Percentiles rank a stretch among this genome's conserved stretches.
Evolutionary conservation across 2,329 filamentous ascomycete species (phyloP).

Genomic region (Lecanicillium sp.): DNA sequence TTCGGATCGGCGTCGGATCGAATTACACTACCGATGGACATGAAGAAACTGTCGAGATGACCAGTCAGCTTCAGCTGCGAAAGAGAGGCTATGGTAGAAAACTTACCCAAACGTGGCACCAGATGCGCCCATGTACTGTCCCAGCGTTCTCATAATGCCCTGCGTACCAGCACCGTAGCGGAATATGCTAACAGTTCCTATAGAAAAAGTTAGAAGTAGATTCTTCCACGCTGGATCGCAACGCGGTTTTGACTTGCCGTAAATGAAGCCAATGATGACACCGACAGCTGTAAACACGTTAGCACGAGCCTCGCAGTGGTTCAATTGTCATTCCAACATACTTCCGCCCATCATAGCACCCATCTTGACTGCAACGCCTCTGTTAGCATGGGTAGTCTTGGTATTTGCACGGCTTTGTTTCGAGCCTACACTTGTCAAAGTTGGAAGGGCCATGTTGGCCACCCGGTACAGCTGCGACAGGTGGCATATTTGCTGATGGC

Average conservation of each 20-base stretch:
- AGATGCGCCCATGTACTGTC: slow-evolving; percentile 94
- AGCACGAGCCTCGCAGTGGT: slow-evolving; percentile 15
- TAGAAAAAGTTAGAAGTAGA: slow-evolving; percentile 10
- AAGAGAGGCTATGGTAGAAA: neutral
- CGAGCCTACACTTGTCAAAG: slow-evolving; percentile 43
- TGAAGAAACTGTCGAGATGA: slow-evolving; percentile 73
- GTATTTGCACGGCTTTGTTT: too few species aligned
- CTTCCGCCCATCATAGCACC: slow-evolving; percentile 97
- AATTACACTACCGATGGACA: slow-evolving; percentile 96
- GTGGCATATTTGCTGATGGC: slow-evolving; percentile 27
- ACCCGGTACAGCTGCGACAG: slow-evolving; percentile 29
- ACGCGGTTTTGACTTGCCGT: slow-evolving; percentile 50
- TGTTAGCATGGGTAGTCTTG: slow-evolving; percentile 15
- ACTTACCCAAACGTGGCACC: slow-evolving; percentile 88
- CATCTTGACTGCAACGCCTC: slow-evolving; percentile 70
- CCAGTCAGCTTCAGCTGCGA: slow-evolving; percentile 1
- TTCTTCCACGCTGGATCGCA: slow-evolving; percentile 6
- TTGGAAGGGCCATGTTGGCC: slow-evolving; percentile 41
- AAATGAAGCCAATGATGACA: slow-evolving; percentile 95
- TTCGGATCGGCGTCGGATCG: slow-evolving; percentile 80
- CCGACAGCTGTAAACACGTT: slow-evolving; percentile 64
- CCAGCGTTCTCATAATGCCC: slow-evolving; percentile 86
- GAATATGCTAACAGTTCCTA: slow-evolving; percentile 89
- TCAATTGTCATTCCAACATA: slow-evolving; percentile 44
- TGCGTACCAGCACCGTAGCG: slow-evolving; percentile 89